These are phyloP conservation scores for Cochliopodium minus DNA, from an alignment of 208 protist species.

Conservation along the genomic window DNA sequence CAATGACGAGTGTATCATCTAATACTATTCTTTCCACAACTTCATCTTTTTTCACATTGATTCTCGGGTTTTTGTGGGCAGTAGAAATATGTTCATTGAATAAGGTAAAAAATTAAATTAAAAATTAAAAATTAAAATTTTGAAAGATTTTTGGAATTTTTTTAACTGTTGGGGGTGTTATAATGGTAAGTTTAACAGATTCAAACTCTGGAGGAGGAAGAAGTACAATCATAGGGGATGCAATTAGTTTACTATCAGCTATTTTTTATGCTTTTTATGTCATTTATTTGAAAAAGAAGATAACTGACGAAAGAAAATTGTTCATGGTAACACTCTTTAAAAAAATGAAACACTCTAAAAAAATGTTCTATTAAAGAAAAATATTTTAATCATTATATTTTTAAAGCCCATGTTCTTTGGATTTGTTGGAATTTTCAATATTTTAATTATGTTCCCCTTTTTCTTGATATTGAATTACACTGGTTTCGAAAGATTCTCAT, in stretches of 20 bases:
- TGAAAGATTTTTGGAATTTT: background rate
- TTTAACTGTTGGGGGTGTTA: background rate
- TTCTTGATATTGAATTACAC: background rate
- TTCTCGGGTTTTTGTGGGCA: background rate
- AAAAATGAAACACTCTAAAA: too few species aligned
- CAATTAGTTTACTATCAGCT: background rate
- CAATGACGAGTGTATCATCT: background rate
- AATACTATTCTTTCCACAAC: background rate
- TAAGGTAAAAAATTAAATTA: too few species aligned
- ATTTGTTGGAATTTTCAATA: conserved; percentile 2
- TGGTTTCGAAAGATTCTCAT: background rate
- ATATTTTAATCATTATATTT: too few species aligned
- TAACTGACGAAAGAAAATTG: background rate
- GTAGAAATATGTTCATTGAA: background rate
- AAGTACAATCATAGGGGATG: background rate
- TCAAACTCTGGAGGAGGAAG: background rate
- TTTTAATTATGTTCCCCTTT: background rate
- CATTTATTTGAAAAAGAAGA: background rate
- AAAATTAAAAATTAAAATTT: too few species aligned
- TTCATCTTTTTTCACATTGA: conserved; percentile 1
- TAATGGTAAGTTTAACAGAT: background rate
- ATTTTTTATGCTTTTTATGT: background rate
- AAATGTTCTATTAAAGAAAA: too few species aligned
- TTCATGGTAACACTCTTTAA: too few species aligned
- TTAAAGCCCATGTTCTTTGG: conserved; percentile 1